phyloP scores from a whole-genome alignment of 2,329 filamentous ascomycete species.

The Xylariaceae sp. region DNA sequence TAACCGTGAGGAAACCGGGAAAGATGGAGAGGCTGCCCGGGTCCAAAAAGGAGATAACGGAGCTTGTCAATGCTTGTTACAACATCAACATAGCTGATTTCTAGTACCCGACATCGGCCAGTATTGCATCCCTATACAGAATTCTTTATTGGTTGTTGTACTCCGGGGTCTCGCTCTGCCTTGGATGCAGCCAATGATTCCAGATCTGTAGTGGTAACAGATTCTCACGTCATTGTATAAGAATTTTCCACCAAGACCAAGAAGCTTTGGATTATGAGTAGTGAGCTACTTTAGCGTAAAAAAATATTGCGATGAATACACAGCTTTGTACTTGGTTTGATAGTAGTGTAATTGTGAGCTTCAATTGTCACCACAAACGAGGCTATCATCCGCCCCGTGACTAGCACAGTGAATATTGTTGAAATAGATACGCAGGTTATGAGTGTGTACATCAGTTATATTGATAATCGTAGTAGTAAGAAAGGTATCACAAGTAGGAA shows the following conservation, averaged over 20 bases:
- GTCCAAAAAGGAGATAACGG: slow-evolving; percentile 40
- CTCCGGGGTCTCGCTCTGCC: slow-evolving; percentile 36
- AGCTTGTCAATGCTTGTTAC: slow-evolving; percentile 42
- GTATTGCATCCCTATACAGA: slow-evolving; percentile 42
- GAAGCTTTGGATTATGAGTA: slow-evolving; percentile 47
- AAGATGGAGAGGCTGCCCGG: slow-evolving; percentile 32
- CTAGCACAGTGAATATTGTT: slow-evolving; percentile 42
- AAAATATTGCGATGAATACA: slow-evolving; percentile 41
- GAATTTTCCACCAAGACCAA: slow-evolving; percentile 37
- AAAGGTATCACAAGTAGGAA: too few relatives aligned
- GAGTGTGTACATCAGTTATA: too few relatives aligned
- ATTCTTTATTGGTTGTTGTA: slow-evolving; percentile 43
- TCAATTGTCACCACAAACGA: slow-evolving; percentile 45
- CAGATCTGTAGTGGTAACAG: slow-evolving; percentile 38
- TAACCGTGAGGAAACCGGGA: slow-evolving; percentile 5
- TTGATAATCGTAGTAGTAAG: too few relatives aligned
- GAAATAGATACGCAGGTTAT: too few relatives aligned
- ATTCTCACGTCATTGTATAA: slow-evolving; percentile 43
- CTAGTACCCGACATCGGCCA: slow-evolving; percentile 37
- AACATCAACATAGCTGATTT: slow-evolving; percentile 43
- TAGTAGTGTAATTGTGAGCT: slow-evolving; percentile 43
- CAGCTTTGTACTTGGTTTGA: slow-evolving; percentile 38
- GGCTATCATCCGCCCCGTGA: slow-evolving; percentile 50
- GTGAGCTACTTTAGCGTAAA: slow-evolving; percentile 46
- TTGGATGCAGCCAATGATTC: slow-evolving; percentile 29